Conservation (phyloP, 1,139 yeast genomes). For the Williopsis jadinii region DNA sequence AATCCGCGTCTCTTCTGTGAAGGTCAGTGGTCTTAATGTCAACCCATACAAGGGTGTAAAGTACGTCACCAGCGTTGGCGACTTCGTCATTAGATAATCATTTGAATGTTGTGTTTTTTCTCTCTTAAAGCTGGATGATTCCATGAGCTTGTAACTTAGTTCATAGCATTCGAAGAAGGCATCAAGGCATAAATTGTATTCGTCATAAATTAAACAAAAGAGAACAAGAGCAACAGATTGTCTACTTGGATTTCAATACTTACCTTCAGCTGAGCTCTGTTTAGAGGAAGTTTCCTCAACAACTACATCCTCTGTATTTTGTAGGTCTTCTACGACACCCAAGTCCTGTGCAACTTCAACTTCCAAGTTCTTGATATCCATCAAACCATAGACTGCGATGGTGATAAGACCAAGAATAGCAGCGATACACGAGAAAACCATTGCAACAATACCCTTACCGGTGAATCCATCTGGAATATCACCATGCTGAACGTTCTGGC, state of each 20-base stretch:
- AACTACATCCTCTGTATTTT: too few relatives aligned
- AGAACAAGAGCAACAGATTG: too few relatives aligned
- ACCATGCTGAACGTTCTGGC: conserved; percentile 60
- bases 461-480: conserved; percentile 84
- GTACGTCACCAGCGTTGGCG: conserved; percentile 62
- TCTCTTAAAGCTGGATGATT: too few relatives aligned
- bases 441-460: conserved; percentile 80
- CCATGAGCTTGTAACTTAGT: too few relatives aligned
- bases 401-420: conserved; percentile 75
- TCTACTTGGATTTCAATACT: too few relatives aligned
- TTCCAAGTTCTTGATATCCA: conserved; percentile 58
- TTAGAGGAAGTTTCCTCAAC: conserved; percentile 14
- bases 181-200: too few relatives aligned
- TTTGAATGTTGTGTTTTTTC: not conserved
- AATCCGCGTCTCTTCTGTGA: conserved; percentile 57
- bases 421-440: conserved; percentile 69
- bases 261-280: too few relatives aligned
- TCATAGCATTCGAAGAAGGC: too few relatives aligned
- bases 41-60: conserved; percentile 92
- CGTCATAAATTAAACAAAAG: too few relatives aligned
- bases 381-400: conserved; percentile 76
- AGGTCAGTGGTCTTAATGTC: conserved; percentile 57
- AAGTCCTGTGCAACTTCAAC: conserved; percentile 46
- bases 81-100: conserved; percentile 29
- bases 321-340: conserved; percentile 32